These are phyloP conservation scores for Aspergillus carbonarius DNA, from an alignment of 2,329 filamentous ascomycete species.

Conservation along the genomic window DNA sequence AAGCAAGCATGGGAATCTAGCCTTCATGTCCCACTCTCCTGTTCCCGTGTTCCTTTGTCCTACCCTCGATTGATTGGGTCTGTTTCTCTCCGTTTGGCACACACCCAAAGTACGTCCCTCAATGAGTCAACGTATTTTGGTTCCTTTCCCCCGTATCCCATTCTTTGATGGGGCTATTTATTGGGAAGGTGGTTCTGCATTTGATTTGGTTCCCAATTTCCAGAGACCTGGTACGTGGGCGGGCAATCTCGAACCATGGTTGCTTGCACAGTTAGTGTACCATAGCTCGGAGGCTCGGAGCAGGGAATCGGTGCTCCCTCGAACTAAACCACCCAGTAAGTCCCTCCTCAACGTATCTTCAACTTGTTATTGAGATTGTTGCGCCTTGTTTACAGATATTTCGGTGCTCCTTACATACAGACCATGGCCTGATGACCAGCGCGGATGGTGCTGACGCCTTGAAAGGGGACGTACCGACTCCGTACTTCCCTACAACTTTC, in stretches of 20 bases:
- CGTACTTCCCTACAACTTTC: not conserved
- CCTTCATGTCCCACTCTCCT: not conserved
- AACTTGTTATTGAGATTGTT: not conserved
- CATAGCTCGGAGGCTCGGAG: conserved; percentile 15
- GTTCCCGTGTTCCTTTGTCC: not conserved
- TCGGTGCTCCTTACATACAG: conserved; percentile 8
- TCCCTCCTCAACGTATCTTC: not conserved
- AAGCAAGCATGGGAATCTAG: not conserved
- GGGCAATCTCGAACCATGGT: conserved; percentile 17
- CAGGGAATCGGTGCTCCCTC: conserved; percentile 5
- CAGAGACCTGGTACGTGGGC: not conserved
- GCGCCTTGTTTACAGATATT: not conserved
- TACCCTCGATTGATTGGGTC: not conserved
- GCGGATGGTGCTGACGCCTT: not conserved
- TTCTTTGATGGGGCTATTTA: not conserved
- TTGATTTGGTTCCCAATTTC: not conserved
- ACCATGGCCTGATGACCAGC: conserved; percentile 5
- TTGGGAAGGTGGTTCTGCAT: not conserved
- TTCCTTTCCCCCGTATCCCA: not conserved
- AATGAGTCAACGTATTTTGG: not conserved
- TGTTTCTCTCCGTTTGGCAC: not conserved
- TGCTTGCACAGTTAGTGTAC: conserved; percentile 19
- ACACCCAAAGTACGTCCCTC: not conserved
- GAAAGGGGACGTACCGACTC: not conserved
- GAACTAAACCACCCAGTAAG: not conserved